Evolutionary conservation across 176 grass and related monocot species (phyloP).

Genomic region (Luzula sylvatica): DNA sequence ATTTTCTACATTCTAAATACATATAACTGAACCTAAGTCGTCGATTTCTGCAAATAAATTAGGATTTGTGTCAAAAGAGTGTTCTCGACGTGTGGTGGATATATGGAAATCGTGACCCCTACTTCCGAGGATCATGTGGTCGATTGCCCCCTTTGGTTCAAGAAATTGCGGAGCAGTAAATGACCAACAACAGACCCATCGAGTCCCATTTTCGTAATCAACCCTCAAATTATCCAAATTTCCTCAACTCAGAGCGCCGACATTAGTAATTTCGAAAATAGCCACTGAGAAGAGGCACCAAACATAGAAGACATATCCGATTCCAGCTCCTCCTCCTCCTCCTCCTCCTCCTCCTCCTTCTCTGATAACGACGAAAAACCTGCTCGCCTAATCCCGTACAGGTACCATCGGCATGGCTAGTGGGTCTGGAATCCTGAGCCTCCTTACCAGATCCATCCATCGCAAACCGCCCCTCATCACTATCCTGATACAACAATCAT

Average conservation of each 20-base stretch:
- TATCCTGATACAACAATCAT: conserved; percentile 32
- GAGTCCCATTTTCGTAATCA: no score
- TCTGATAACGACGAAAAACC: conserved; percentile 41
- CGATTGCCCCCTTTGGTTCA: conserved; percentile 47
- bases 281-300: conserved; percentile 23
- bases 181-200: no score
- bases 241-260: no score
- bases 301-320: conserved; percentile 40
- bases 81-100: conserved; percentile 23
- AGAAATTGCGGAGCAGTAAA: conserved; percentile 28
- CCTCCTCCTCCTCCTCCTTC: no score
- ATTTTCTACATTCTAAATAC: no score
- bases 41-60: background rate
- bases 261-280: no score
- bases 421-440: conserved; percentile 62
- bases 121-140: conserved; percentile 61
- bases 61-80: conserved; percentile 18
- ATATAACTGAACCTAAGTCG: no score
- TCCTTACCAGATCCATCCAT: conserved; percentile 43
- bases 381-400: conserved; percentile 14
- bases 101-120: conserved; percentile 43
- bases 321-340: conserved; percentile 27
- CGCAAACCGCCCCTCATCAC: conserved; percentile 39
- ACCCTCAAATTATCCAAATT: no score
- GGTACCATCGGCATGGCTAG: conserved; percentile 37